Percentiles rank a stretch among this genome's conserved stretches.
Evolutionary conservation across 2,329 filamentous ascomycete species (phyloP).

Genomic region (Cladosporium sp.): DNA sequence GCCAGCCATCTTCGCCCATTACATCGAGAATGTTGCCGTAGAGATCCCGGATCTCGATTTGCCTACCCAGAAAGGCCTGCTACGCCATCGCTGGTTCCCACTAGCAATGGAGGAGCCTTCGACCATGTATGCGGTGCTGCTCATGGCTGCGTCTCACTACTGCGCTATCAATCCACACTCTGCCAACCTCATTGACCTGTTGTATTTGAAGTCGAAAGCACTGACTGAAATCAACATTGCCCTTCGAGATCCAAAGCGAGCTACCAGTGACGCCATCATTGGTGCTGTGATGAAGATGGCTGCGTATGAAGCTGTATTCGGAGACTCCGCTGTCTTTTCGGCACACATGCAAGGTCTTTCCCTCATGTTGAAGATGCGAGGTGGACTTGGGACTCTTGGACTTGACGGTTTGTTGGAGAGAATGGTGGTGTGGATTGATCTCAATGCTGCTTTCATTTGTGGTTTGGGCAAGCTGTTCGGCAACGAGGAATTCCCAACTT

Average conservation of each 20-base stretch:
- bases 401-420: conserved; percentile 47
- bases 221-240: conserved; percentile 43
- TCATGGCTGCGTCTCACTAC: conserved; percentile 44
- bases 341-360: conserved; percentile 48
- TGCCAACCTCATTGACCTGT: conserved; percentile 34
- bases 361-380: conserved; percentile 44
- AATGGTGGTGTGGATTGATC: conserved; percentile 51
- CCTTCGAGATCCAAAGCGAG: conserved; percentile 30
- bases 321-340: conserved; percentile 41
- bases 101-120: conserved; percentile 40
- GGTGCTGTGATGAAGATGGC: conserved; percentile 54
- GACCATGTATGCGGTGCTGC: conserved; percentile 43
- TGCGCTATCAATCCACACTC: conserved; percentile 31
- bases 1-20: conserved; percentile 24
- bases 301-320: conserved; percentile 52
- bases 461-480: conserved; percentile 23
- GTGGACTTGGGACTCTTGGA: conserved; percentile 44
- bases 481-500: conserved; percentile 24
- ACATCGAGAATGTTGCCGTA: conserved; percentile 39
- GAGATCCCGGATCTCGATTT: conserved; percentile 45
- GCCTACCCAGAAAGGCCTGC: conserved; percentile 35
- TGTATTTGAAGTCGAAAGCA: conserved; percentile 44
- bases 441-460: conserved; percentile 27
- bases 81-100: conserved; percentile 43
- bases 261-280: conserved; percentile 43